Percentiles rank a stretch among this genome's conserved stretches.
Conservation (phyloP, 306 rosid genomes). For the Ammopiptanthus mongolicus region DNA sequence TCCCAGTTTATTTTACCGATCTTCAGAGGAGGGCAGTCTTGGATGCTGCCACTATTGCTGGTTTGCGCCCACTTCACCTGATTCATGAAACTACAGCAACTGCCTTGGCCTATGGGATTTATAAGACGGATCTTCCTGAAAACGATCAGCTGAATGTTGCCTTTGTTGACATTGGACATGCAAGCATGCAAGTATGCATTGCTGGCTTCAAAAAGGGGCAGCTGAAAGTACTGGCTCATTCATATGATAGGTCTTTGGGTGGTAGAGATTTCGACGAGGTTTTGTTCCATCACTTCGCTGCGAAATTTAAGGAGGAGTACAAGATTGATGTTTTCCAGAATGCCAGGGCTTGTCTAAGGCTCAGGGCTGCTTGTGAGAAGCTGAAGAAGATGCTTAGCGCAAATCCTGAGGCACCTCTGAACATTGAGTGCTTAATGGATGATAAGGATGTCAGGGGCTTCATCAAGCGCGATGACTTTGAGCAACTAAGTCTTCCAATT, state of each 20-base stretch:
- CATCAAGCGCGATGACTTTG: slow-evolving; percentile 94
- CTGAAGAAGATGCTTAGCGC: slow-evolving; percentile 94
- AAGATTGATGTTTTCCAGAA: slow-evolving; percentile 83
- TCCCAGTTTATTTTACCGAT: slow-evolving; percentile 89
- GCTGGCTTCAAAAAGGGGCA: slow-evolving; percentile 93
- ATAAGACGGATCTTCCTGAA: slow-evolving; percentile 90
- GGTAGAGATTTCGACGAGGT: slow-evolving; percentile 96
- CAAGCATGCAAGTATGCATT: slow-evolving; percentile 95
- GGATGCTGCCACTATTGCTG: slow-evolving; percentile 91
- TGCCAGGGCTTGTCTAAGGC: slow-evolving; percentile 80
- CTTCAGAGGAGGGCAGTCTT: slow-evolving; percentile 87
- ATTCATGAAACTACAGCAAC: slow-evolving; percentile 92
- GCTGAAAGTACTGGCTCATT: slow-evolving; percentile 74
- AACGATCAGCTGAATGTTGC: slow-evolving; percentile 82
- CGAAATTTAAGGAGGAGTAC: slow-evolving; percentile 70
- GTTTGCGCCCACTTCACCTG: slow-evolving; percentile 82
- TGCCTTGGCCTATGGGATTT: slow-evolving; percentile 93
- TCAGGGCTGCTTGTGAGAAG: slow-evolving; percentile 87
- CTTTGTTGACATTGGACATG: slow-evolving; percentile 90
- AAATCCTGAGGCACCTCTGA: slow-evolving; percentile 84
- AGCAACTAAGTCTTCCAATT: slow-evolving; percentile 67
- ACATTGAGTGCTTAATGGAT: slow-evolving; percentile 94
- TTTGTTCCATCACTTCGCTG: slow-evolving; percentile 72
- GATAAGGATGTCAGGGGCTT: slow-evolving; percentile 83
- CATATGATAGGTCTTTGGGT: slow-evolving; percentile 78